Base-by-base conservation (phyloP, 768 basidiomycete species). In the Cystofilobasidium bisporidii region DNA sequence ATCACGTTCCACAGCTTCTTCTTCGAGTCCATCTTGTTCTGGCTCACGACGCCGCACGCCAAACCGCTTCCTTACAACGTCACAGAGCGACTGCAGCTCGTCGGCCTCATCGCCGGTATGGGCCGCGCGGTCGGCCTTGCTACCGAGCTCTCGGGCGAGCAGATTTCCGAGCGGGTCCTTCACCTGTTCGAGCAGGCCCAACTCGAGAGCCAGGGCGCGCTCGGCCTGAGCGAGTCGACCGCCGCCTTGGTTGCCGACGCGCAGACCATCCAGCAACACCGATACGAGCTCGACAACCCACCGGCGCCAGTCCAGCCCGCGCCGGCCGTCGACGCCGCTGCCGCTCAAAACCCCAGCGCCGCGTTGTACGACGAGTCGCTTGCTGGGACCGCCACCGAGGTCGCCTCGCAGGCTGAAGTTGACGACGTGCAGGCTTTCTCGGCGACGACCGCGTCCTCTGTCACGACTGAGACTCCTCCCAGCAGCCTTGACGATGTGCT, bases 401-500 rank as follows among this genome's bases (percentile, higher is more conserved):
- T 68, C 58, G 71, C 55, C 6, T 28, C 53, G 10, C 45, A 65
- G 65, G 72, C 70, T 71, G 60, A 3, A n/a, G 56, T 38, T 28
- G 63, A 40, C n/a, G 71, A 66, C 71, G 60, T 0, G 26, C 56
- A 36, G 28, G 63, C 24, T 18, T 24, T 47, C 40, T n/a, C 28
- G 6, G 24, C 60, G 47, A 60, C 61, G 18, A 32, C 9, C 64
- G 64, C 50, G 11, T 3, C 26, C 24, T 36, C 43, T 64, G 71
- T 62, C 40, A 58, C 43, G 17, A 55, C 30, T 11, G 47, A 64
- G 8, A 11, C 66, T 12, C 33, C 53, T 1, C 5, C 50, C 38
- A 14, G 41, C 38, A 57, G 71, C 67, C 22, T 70, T 57, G 71
- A 74, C 40, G 70, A 71, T 26, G 67, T 63, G 4, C 67, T 75